A percentile compares a stretch with the other conserved stretches of the same genome.
Evolutionary conservation across 345 rosid species (phyloP).

Genomic region (Microthlaspi erraticum): DNA sequence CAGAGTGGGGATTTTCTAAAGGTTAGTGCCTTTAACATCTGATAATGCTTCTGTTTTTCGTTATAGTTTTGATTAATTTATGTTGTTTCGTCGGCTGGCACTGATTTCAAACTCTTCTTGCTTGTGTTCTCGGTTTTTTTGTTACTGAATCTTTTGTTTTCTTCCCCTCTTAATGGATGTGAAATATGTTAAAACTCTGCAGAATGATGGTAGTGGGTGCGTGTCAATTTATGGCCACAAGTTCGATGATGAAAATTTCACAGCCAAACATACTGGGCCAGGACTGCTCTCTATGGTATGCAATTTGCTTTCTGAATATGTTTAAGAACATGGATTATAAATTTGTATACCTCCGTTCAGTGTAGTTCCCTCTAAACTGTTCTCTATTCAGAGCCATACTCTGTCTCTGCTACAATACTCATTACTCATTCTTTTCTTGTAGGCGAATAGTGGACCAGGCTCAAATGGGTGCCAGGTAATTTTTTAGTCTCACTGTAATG

Average conservation of each 20-base stretch:
- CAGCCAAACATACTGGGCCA: constrained; percentile 94
- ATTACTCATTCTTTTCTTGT: constrained; percentile 26
- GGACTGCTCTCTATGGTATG: constrained; percentile 94
- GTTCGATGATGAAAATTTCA: constrained; percentile 89
- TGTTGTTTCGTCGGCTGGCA: not conserved
- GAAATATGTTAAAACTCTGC: constrained; percentile 35
- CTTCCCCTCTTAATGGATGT: not conserved
- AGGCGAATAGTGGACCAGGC: constrained; percentile 93
- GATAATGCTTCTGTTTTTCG: not conserved
- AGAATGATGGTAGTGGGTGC: constrained; percentile 99
- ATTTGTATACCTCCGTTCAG: not conserved
- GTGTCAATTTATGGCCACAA: constrained; percentile 80
- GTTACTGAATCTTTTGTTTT: not conserved
- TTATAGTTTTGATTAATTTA: not conserved
- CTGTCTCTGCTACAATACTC: not conserved
- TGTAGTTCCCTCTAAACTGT: not conserved
- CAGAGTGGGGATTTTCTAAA: constrained; percentile 95
- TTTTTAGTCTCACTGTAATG: not conserved
- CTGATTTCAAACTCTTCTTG: not conserved
- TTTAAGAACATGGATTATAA: not conserved
- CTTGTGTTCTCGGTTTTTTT: not conserved
- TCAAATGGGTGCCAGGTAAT: constrained; percentile 92
- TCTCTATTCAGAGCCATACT: not conserved
- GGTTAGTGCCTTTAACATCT: constrained; percentile 50
- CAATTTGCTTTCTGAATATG: not conserved